Percentiles rank a stretch among this genome's conserved stretches.
Evolutionary conservation across 345 rosid genomes (phyloP).

Genomic region (Crucihimalaya himalaica): DNA sequence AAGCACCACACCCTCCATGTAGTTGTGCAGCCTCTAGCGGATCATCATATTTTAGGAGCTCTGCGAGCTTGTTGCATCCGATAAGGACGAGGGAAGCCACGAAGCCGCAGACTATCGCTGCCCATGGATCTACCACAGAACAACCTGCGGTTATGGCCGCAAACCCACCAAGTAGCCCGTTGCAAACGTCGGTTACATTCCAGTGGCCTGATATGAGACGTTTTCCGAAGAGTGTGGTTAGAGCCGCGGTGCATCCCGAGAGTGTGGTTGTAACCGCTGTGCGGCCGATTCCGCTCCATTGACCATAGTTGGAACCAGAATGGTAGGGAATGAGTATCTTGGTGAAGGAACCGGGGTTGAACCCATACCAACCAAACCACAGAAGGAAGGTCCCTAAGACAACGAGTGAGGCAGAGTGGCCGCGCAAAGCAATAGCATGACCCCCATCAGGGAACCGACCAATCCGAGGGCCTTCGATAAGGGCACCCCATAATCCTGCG

Average conservation of each 20-base stretch:
- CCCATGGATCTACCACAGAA: slow-evolving; percentile 93
- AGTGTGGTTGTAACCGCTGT: slow-evolving; percentile 92
- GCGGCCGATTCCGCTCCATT: slow-evolving; percentile 85
- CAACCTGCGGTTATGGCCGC: slow-evolving; percentile 89
- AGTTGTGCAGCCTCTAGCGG: slow-evolving; percentile 85
- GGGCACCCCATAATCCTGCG: slow-evolving; percentile 81
- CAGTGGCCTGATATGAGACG: slow-evolving; percentile 79
- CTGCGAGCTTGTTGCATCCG: slow-evolving; percentile 75
- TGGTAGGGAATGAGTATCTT: slow-evolving; percentile 46
- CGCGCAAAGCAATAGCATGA: slow-evolving; percentile 44
- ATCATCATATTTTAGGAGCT: slow-evolving; percentile 60
- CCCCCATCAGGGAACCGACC: slow-evolving; percentile 61
- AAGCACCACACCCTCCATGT: slow-evolving; percentile 92
- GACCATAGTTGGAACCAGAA: slow-evolving; percentile 52
- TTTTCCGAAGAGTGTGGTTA: slow-evolving; percentile 85
- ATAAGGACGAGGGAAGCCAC: slow-evolving; percentile 70
- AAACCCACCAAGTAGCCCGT: slow-evolving; percentile 88
- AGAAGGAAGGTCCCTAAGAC: slow-evolving; percentile 76
- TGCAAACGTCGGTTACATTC: slow-evolving; percentile 91
- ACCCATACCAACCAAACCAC: slow-evolving; percentile 89
- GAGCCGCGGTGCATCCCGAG: slow-evolving; percentile 85
- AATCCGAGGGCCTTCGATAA: slow-evolving; percentile 75
- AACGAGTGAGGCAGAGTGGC: slow-evolving; percentile 73
- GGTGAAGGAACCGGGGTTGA: slow-evolving; percentile 70
- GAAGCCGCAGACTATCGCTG: slow-evolving; percentile 85